phyloP scores from a whole-genome alignment of 2,329 filamentous ascomycete genomes.

The Epicoccum sorghinum region DNA sequence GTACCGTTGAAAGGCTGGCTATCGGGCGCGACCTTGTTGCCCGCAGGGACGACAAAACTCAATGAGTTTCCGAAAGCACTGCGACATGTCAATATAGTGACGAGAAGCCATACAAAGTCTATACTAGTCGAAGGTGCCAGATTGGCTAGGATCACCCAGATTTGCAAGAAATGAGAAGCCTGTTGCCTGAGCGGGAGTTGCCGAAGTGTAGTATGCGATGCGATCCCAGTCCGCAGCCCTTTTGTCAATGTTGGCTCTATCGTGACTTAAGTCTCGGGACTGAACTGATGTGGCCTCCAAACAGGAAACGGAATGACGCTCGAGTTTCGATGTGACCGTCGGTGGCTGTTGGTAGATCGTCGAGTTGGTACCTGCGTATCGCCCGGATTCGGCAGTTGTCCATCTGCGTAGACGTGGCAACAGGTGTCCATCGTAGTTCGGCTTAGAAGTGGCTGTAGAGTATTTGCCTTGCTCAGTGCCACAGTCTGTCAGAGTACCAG shows the following conservation, averaged over 20 bases:
- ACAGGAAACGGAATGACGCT: background rate
- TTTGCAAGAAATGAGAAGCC: slow-evolving; percentile 66
- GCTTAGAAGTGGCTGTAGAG: background rate
- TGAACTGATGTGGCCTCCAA: background rate
- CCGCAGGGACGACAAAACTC: slow-evolving; percentile 59
- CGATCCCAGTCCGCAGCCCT: slow-evolving; percentile 48
- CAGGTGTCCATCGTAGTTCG: slow-evolving; percentile 11
- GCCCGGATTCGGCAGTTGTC: too few species aligned
- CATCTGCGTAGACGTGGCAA: slow-evolving; percentile 7
- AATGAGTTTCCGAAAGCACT: slow-evolving; percentile 63
- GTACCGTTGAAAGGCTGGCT: slow-evolving; percentile 58
- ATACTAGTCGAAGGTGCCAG: slow-evolving; percentile 61
- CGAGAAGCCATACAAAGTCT: background rate
- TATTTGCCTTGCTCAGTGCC: background rate
- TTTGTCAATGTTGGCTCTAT: background rate
- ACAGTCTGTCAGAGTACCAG: slow-evolving; percentile 18
- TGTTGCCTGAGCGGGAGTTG: slow-evolving; percentile 49
- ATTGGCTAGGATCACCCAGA: slow-evolving; percentile 59
- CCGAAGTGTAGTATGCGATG: slow-evolving; percentile 57
- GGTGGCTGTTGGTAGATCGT: slow-evolving; percentile 4
- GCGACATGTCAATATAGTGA: slow-evolving; percentile 8
- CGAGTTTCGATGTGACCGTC: background rate
- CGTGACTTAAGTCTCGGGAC: background rate
- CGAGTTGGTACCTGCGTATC: background rate
- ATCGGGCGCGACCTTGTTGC: slow-evolving; percentile 53